Evolutionary conservation across 2,329 filamentous ascomycete species (phyloP), one percentile per base, ranked within the genome.

Genomic region (Calonectria henricotiae): DNA sequence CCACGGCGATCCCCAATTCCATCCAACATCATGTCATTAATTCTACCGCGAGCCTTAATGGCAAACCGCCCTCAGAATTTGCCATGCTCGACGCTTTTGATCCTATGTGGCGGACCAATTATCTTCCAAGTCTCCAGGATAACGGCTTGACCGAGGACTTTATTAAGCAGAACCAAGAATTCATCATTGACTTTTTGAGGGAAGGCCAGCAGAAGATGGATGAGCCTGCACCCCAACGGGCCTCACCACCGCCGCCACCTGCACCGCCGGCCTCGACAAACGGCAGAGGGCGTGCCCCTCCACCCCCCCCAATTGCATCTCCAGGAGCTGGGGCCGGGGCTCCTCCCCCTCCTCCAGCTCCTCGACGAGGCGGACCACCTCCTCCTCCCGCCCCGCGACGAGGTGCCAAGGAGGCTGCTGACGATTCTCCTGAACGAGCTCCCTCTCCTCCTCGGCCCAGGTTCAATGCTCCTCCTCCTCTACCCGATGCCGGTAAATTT

Each of bases 401-500:
- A 86, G 85, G 88, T 81, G 81, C 86, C 80, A 85, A 89, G 79
- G 70, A 81, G 23, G 78, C 81, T 49, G 78, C 83, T 66, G 86
- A 87, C 72, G 83, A 85, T n/a, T 85, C 87, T 43, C 90, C 93
- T n/a, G 89, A 92, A 35, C 88, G 91, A 78, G 92, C 94, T 70
- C 89, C 92, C 15, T 93, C 94, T 13, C 90, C 91, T 20, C 87
- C 91, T 25, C 89, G 91, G 62, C 90, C 90, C 9, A 89, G 88
- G 76, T 98, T 97, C 84, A 89, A 91, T 74, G 96, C 94, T 9
- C 96, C 96, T 54, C 96, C 96, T 39, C 94, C 96, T 2, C 84
- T 98, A 70, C 90, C 94, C 66, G 95, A 98, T 81, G 96, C 96
- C 68, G 96, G 96, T 43, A 97, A 94, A 82, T 96, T 90, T 79